Evolutionary conservation across 2,329 filamentous ascomycete genomes (phyloP).

Genomic region (Septoria linicola): DNA sequence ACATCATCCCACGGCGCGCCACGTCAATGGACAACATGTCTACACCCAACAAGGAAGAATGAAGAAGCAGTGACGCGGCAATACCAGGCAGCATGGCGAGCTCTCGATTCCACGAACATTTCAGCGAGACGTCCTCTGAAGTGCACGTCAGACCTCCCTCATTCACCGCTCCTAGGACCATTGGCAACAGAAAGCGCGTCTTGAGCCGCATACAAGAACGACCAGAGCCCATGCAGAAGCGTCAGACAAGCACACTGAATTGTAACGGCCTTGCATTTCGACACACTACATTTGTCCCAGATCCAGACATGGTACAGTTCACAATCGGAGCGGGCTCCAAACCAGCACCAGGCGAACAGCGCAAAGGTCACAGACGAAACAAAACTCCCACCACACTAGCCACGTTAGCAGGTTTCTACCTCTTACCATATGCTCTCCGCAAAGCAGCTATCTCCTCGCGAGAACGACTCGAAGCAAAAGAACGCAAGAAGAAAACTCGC

Average conservation of each 20-base stretch:
- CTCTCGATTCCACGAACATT: slow-evolving; percentile 4
- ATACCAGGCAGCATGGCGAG: background rate
- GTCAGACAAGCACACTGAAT: slow-evolving; percentile 6
- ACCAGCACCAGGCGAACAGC: background rate
- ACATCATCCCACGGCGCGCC: background rate
- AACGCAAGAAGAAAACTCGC: background rate
- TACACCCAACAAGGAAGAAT: background rate
- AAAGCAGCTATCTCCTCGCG: background rate
- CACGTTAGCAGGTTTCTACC: slow-evolving; percentile 1
- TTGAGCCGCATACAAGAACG: background rate
- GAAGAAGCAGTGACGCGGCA: background rate
- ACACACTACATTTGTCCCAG: slow-evolving; percentile 2
- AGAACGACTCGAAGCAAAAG: background rate
- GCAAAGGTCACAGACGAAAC: background rate
- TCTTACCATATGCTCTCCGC: background rate
- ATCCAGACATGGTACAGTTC: slow-evolving; percentile 4
- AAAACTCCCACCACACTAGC: background rate
- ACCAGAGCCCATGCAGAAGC: background rate
- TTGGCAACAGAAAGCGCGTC: background rate
- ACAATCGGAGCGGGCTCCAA: background rate
- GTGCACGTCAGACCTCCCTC: background rate
- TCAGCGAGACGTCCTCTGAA: slow-evolving; percentile 6
- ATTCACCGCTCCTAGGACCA: background rate
- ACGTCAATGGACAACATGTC: background rate
- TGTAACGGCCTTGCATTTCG: slow-evolving; percentile 9